Evolutionary conservation across 108 stramenopile species (phyloP).

Genomic region (Skeletonema marinoi): DNA sequence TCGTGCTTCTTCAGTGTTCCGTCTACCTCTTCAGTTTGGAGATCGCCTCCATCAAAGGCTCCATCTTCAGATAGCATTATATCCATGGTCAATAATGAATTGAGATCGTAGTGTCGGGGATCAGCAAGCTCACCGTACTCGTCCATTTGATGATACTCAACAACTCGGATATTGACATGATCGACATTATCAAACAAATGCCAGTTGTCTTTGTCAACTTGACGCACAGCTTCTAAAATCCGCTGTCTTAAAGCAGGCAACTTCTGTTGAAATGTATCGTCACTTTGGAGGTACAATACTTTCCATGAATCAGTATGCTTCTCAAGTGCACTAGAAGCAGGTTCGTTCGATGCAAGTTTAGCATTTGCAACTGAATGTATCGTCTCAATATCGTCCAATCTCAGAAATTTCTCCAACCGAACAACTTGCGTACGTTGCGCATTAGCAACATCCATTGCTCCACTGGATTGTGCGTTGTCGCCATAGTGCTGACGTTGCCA

Average conservation of each 20-base stretch:
- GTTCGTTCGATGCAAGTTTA: conserved; percentile 5
- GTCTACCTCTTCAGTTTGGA: conserved; percentile 22
- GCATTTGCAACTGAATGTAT: conserved; percentile 14
- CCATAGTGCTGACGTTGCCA: conserved; percentile 23
- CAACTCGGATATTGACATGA: conserved; percentile 29
- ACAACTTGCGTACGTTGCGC: conserved; percentile 27
- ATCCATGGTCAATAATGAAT: conserved; percentile 31
- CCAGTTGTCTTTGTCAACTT: conserved; percentile 25
- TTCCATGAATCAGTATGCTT: conserved; percentile 24
- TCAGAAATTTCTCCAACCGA: conserved; percentile 27
- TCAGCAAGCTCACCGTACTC: conserved; percentile 17
- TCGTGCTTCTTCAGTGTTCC: conserved; percentile 21
- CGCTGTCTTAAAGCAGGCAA: conserved; percentile 9
- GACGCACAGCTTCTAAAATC: conserved; percentile 19
- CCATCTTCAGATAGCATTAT: conserved; percentile 25
- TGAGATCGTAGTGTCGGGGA: conserved; percentile 30
- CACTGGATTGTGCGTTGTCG: conserved; percentile 12
- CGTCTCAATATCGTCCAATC: conserved; percentile 13
- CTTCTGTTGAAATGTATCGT: conserved; percentile 24
- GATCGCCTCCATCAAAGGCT: conserved; percentile 21
- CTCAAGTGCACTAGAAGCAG: neutral
- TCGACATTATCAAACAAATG: conserved; percentile 29
- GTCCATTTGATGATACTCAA: conserved; percentile 38
- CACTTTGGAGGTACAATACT: conserved; percentile 26
- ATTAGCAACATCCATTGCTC: conserved; percentile 21